Base-by-base conservation (phyloP, 2,329 filamentous ascomycete species). In the Aspergillus costaricaensis region DNA sequence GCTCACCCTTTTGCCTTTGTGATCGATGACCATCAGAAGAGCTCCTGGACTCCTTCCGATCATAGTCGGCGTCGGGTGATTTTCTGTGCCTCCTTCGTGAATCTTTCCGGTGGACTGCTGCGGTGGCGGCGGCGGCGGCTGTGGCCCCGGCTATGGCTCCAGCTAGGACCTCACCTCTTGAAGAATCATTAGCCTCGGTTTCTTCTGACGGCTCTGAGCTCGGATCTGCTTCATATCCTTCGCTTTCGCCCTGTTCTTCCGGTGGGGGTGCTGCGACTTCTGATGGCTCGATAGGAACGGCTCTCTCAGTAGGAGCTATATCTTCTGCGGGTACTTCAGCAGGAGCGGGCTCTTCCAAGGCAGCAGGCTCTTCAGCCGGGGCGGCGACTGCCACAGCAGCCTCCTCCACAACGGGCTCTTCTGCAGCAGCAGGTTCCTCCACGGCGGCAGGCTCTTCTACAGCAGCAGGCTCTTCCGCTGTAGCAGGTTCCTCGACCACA, bases 11-110 rank as follows among this genome's bases (percentile, higher is more conserved):
- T 57, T 70, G 67, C 17, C 74, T 72, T 54, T 73, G 64, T 27
- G 67, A 63, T 8, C 63, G 66, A 43, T 68, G 71, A 6, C 67
- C 70, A 54, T 78, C 76, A 5, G 70, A 73, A 2, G 75, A 79
- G 25, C 70, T 67, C 55, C 73, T 79, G 4, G 76, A 77, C 41
- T 70, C 68, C 8, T 72, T 70, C 57, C 72, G 72, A 27, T 77
- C 75, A 23, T 70, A 68, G 2, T 74, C 72, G 25, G 66, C 59
- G 12, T 64, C 68, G 7, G 71, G 67, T 2, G 71, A 69, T 15
- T 70, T 72, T 58, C 68, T 69, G 68, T 73, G 75, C 53, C 67
- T 75, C 55, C 70, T 72, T 32, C 69, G 69, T 14, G 69, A 62
- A 17, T 15, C 57, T 62, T 30, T 68, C 60, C 4, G 57, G 61